A percentile compares a stretch with the other conserved stretches of the same genome.
Conservation (phyloP, 768 basidiomycete species). For the Trichaptum fuscoviolaceum region DNA sequence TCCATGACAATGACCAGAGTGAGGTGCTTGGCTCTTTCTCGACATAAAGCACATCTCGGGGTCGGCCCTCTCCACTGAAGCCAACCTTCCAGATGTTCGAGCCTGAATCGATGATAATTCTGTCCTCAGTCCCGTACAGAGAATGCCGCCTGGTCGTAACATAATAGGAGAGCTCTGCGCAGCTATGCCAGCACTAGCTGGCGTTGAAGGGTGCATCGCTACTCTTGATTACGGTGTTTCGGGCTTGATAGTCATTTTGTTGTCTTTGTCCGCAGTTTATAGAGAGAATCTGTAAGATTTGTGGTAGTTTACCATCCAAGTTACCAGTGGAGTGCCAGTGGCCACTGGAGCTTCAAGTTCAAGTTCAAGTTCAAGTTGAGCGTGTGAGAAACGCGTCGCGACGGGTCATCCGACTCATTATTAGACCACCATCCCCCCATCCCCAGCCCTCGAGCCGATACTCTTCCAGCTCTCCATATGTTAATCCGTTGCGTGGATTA, state of each 20-base stretch:
- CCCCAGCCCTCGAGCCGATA: too few relatives aligned
- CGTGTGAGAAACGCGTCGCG: conserved; percentile 7
- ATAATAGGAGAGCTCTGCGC: conserved; percentile 76
- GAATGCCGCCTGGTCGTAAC: conserved; percentile 84
- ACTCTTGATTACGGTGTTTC: background rate
- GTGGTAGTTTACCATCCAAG: too few relatives aligned
- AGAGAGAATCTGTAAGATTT: too few relatives aligned
- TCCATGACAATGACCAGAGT: conserved; percentile 62
- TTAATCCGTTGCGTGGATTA: too few relatives aligned
- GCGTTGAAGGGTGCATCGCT: background rate
- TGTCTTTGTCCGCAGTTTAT: too few relatives aligned
- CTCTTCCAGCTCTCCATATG: conserved; percentile 34
- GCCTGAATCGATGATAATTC: conserved; percentile 94
- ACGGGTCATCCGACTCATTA: background rate
- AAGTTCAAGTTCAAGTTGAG: too few relatives aligned
- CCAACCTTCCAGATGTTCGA: conserved; percentile 95
- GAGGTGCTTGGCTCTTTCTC: conserved; percentile 35
- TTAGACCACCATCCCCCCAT: background rate
- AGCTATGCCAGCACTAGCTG: background rate
- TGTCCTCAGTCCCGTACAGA: conserved; percentile 93
- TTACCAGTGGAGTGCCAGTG: too few relatives aligned
- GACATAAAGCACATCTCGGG: conserved; percentile 79
- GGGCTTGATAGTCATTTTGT: background rate
- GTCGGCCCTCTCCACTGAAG: conserved; percentile 92
- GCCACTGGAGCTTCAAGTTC: too few relatives aligned